These are phyloP conservation scores for Verticillium zaregamsianum DNA, from an alignment of 2,329 filamentous ascomycete genomes.

Conservation along the genomic window DNA sequence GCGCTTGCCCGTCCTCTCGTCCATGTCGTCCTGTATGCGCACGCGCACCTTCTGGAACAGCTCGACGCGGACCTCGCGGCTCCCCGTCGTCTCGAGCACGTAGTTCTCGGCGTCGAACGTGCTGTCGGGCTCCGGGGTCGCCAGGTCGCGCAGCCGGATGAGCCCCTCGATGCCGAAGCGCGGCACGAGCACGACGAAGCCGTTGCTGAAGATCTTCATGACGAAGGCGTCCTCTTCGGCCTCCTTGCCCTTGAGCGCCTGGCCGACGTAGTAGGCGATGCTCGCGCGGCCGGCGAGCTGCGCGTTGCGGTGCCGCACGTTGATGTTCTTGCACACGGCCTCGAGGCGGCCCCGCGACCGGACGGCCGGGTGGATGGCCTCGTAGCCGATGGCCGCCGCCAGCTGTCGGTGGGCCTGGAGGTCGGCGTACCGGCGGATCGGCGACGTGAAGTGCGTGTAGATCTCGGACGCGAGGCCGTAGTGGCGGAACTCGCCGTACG, in stretches of 20 bases:
- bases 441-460: constrained; percentile 97
- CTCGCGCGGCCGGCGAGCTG: constrained; percentile 91
- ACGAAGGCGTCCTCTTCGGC: constrained; percentile 89
- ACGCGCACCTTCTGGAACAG: constrained; percentile 91
- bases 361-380: constrained; percentile 74
- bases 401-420: constrained; percentile 91
- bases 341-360: constrained; percentile 83
- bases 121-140: constrained; percentile 71
- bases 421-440: constrained; percentile 97
- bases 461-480: constrained; percentile 96
- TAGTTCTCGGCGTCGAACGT: constrained; percentile 86
- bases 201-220: constrained; percentile 96
- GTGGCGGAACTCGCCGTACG: constrained; percentile 91
- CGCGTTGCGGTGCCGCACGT: constrained; percentile 92
- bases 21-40: constrained; percentile 85
- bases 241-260: constrained; percentile 76
- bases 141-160: constrained; percentile 80
- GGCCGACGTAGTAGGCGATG: constrained; percentile 96
- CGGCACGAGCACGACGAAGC: constrained; percentile 93
- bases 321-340: constrained; percentile 96
- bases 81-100: constrained; percentile 59
- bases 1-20: constrained; percentile 93
- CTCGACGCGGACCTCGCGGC: constrained; percentile 60
- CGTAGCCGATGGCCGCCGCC: constrained; percentile 91
- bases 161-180: constrained; percentile 92